Conservation (phyloP, 208 protist species). For the Acanthamoeba lenticulata region DNA sequence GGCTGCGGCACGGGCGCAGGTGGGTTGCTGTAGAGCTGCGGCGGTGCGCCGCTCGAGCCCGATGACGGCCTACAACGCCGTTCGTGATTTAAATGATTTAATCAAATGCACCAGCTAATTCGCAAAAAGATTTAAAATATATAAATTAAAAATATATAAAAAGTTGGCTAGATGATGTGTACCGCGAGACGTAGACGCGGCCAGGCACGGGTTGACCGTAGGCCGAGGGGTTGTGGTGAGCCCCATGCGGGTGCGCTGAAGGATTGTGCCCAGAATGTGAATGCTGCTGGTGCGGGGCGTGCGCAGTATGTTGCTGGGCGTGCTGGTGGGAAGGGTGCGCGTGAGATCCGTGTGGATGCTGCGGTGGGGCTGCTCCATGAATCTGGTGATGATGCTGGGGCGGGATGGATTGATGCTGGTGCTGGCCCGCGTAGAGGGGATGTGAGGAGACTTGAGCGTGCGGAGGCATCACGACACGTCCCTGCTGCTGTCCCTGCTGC, state of each 20-base stretch:
- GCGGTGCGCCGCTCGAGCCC: background rate
- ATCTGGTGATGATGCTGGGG: background rate
- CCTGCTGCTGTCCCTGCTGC: background rate
- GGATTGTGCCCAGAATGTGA: background rate
- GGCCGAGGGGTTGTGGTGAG: background rate
- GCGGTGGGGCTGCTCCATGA: background rate
- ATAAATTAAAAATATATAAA: too few species aligned
- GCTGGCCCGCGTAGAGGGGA: background rate
- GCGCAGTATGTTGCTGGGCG: too few species aligned
- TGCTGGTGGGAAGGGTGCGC: background rate
- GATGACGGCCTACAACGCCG: too few species aligned
- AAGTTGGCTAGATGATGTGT: too few species aligned
- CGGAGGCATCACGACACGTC: background rate
- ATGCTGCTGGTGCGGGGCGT: background rate
- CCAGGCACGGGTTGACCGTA: too few species aligned
- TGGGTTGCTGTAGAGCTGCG: background rate
- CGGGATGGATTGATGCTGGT: background rate
- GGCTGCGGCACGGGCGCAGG: background rate
- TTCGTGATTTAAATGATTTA: too few species aligned
- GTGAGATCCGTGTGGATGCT: background rate
- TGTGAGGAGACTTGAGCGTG: background rate
- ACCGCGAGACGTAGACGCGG: too few species aligned
- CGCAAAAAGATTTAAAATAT: too few species aligned
- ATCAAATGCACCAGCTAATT: too few species aligned
- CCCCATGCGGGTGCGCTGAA: background rate